Base-by-base conservation (phyloP, 2,329 filamentous ascomycete genomes). In the Phialophora chinensis region DNA sequence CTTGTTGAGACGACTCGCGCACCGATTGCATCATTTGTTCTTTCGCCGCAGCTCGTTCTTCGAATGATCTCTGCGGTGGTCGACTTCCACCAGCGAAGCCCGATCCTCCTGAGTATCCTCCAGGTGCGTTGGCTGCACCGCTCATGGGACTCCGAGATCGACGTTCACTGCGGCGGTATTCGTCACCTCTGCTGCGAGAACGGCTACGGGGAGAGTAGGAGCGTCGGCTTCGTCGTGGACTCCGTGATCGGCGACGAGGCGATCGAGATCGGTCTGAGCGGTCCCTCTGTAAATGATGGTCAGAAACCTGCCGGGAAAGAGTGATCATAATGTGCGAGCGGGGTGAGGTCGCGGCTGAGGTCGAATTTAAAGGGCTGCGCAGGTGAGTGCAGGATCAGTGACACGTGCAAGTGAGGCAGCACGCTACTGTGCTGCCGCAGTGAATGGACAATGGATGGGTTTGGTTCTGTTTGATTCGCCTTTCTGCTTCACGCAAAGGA, bases 21-120 rank as follows among this genome's bases (percentile, higher is more conserved):
- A 97, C 90, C 78, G 88, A 93, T 81, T 89, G 90, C 92, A 98
- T 96, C 92, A 96, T 97, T 79, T 93, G 90, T 81, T 97, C 93
- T 81, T 95, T 93, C 75, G 91, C 90, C 70, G 86, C 88, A 70
- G 87, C 84, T 75, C 93, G 89, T 76, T 97, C 93, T 80, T 98
- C 94, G 81, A 88, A 91, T 66, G 88, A 89, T 81, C 93, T 89
- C 79, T 80, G 73, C 52, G 90, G 88, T 74, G 87, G 86, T 75
- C 86, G 87, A 79, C 84, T 84, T 75, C 84, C 85, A 69, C 81
- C 80, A 76, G 79, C 79, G 79, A 82, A 83, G 77, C 86, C 87
- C n/a, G 53, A 55, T 35, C 53, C 59, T 61, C 59, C 59, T 80
- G 89, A 85, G 77, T 87, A 86, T 84, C 89, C 91, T 85, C 89